Evolutionary conservation across 169 alveolate species (phyloP).

Genomic region (Cryptosporidium muris): DNA sequence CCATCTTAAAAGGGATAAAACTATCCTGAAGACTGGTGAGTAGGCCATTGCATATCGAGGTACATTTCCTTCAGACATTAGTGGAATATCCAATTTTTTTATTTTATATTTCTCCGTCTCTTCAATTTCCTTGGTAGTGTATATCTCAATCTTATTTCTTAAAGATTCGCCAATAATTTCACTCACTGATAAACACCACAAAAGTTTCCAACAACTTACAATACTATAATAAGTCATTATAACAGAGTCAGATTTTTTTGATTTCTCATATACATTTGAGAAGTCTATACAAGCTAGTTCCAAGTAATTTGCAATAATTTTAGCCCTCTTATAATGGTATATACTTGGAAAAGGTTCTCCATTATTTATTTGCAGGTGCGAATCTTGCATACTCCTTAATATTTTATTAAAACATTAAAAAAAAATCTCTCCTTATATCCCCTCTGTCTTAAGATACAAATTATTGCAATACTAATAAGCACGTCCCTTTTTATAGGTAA

Average conservation of each 20-base stretch:
- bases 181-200: conserved; percentile 66
- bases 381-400: too few species aligned
- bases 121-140: not conserved
- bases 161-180: conserved; percentile 56
- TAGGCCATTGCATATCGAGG: conserved; percentile 60
- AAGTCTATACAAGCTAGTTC: conserved; percentile 31
- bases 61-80: conserved; percentile 53
- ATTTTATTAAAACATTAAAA: too few species aligned
- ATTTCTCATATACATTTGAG: not conserved
- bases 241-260: not conserved
- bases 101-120: not conserved
- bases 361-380: too few species aligned
- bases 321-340: conserved; percentile 19
- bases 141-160: conserved; percentile 31
- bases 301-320: conserved; percentile 52
- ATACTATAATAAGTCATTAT: conserved; percentile 28
- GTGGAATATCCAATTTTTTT: conserved; percentile 39
- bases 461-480: too few species aligned
- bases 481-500: too few species aligned
- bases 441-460: too few species aligned
- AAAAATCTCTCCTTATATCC: too few species aligned
- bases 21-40: conserved; percentile 57
- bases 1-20: conserved; percentile 51
- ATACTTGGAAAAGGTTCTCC: not conserved
- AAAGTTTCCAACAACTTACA: conserved; percentile 57